Conservation (phyloP, 164 flowering plant genomes). For the Piper longum region DNA sequence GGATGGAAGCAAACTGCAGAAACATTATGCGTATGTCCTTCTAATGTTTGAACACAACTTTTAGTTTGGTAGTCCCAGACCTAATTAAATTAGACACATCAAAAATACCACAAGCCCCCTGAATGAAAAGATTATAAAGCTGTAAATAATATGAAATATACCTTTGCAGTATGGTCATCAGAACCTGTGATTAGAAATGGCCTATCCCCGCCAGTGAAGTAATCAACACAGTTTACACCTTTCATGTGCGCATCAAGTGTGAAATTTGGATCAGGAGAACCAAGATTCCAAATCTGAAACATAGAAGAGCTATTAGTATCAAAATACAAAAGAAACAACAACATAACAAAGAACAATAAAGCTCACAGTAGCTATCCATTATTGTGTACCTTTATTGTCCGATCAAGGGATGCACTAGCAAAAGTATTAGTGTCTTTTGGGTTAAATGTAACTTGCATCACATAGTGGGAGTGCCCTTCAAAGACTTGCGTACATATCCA, state of each 20-base stretch:
- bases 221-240: constrained; percentile 95
- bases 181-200: constrained; percentile 88
- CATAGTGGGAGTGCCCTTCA: constrained; percentile 96
- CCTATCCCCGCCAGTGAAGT: constrained; percentile 82
- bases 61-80: constrained; percentile 96
- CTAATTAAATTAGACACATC: constrained; percentile 18
- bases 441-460: constrained; percentile 93
- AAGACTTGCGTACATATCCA: constrained; percentile 84
- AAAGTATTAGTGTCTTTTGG: constrained; percentile 94
- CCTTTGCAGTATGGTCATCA: constrained; percentile 98
- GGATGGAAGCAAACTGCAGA: constrained; percentile 89
- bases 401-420: constrained; percentile 97
- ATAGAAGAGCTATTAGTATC: not conserved
- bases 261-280: constrained; percentile 81
- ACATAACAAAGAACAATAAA: not conserved
- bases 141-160: constrained; percentile 7
- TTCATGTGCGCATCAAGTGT: constrained; percentile 87
- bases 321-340: not conserved
- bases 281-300: constrained; percentile 88
- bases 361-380: not conserved
- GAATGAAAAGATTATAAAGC: not conserved
- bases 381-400: constrained; percentile 63
- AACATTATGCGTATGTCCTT: constrained; percentile 92
- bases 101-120: not conserved
- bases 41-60: constrained; percentile 85